Conservation (phyloP, 148 eudicot genomes). For the Silene conica region DNA sequence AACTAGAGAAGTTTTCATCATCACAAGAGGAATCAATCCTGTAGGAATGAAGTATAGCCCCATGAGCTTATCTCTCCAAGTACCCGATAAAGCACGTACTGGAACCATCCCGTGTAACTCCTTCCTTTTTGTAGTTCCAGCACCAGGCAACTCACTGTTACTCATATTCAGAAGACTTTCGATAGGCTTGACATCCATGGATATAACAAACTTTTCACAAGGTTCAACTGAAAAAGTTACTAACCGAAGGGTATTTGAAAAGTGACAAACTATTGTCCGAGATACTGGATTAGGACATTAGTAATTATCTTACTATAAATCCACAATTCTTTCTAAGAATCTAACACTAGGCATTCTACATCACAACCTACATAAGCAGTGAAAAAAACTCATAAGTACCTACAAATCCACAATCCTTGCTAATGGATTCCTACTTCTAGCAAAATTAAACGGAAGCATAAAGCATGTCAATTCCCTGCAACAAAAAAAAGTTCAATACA, state of each 20-base stretch:
- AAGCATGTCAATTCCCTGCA: too few species aligned
- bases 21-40: conserved; percentile 60
- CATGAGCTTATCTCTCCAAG: conserved; percentile 49
- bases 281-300: conserved; percentile 41
- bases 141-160: conserved; percentile 31
- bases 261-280: conserved; percentile 45
- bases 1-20: conserved; percentile 44
- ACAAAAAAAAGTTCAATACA: too few species aligned
- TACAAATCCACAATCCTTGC: too few species aligned
- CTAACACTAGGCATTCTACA: conserved; percentile 43
- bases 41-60: conserved; percentile 49
- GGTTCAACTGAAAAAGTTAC: conserved; percentile 57
- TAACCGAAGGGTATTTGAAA: conserved; percentile 29
- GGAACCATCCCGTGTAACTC: conserved; percentile 75
- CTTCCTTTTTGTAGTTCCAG: conserved; percentile 92
- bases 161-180: conserved; percentile 32
- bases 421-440: too few species aligned
- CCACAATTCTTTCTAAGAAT: conserved; percentile 31
- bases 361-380: conserved; percentile 37
- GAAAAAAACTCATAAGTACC: conserved; percentile 20
- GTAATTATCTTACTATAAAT: conserved; percentile 44
- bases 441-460: too few species aligned
- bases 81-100: conserved; percentile 55
- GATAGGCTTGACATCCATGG: conserved; percentile 41
- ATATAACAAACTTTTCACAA: conserved; percentile 50